Percentiles rank a stretch among this genome's conserved stretches.
Evolutionary conservation across 2,329 filamentous ascomycete genomes (phyloP).

Genomic region (Aspergillus calidoustus): DNA sequence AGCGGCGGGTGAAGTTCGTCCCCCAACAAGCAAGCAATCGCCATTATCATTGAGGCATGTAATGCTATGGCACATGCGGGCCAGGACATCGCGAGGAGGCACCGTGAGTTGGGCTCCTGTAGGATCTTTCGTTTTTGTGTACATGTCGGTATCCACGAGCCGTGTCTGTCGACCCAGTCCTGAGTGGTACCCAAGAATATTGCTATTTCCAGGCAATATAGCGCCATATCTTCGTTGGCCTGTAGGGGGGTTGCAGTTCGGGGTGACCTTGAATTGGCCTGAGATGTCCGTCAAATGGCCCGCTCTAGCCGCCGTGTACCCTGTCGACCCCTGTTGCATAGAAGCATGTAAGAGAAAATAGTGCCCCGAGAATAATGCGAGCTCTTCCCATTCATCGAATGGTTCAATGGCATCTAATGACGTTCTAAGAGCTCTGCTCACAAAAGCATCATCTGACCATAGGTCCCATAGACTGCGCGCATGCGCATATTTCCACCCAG

Average conservation of each 20-base stretch:
- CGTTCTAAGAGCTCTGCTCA: conserved; percentile 63
- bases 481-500: conserved; percentile 69
- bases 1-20: conserved; percentile 74
- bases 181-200: conserved; percentile 45
- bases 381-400: conserved; percentile 97
- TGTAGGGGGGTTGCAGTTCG: conserved; percentile 39
- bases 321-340: conserved; percentile 30
- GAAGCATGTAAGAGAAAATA: conserved; percentile 78
- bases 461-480: conserved; percentile 78
- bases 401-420: conserved; percentile 73
- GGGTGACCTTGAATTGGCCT: conserved; percentile 24
- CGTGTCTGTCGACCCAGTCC: conserved; percentile 53
- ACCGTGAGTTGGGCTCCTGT: conserved; percentile 51
- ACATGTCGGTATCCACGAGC: conserved; percentile 52
- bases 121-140: conserved; percentile 53
- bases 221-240: conserved; percentile 66
- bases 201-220: conserved; percentile 46
- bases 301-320: background rate
- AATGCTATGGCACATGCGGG: conserved; percentile 75
- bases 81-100: conserved; percentile 44
- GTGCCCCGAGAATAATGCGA: conserved; percentile 81
- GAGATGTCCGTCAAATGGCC: conserved; percentile 13
- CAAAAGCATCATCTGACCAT: conserved; percentile 73
- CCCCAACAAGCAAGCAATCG: conserved; percentile 72
- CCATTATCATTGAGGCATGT: conserved; percentile 62